Evolutionary conservation across 2,329 filamentous ascomycete species (phyloP), one percentile per base, ranked within the genome.

Genomic region (Cladophialophora exuberans): DNA sequence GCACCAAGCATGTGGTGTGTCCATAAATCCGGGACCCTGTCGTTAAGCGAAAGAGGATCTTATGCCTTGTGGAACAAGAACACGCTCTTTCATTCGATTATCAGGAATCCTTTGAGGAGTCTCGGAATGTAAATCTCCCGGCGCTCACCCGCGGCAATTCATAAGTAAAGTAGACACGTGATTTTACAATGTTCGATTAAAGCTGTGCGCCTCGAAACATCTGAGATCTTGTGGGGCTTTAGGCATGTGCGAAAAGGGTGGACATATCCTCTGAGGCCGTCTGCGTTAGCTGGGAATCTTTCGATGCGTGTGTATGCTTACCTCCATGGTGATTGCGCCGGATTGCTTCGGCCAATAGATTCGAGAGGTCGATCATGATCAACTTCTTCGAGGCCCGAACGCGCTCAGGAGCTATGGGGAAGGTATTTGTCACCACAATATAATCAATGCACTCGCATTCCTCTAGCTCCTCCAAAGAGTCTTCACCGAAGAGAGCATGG

Each of bases 261-360:
- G 76, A 77, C 62, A 79, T 77, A 64, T 73, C 78, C 62, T 64
- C 65, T 51, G 51, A 33, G 46, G 44, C 59, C 64, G 64, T 66
- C 65, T 60, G 54, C 61, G 41, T 53, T 28, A 59, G 56, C 35
- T 18, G 22, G 7, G 11, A 26, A 6, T 28, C 13, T 11, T 11
- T 3, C 25, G 28, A 23, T 28, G 83, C 67, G 90, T 88, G 61
- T 87, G 87, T 31, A 76, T n/a, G n/a, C 74, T 73, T 76, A 71
- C 97, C 93, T 72, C 94, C 94, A 68, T 97, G 94, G 72, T 99
- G 93, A 70, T 97, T 97, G 66, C 94, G 85, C 66, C 94, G 84
- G 65, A 99, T 97, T 46, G 92, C 91, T 74, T 99, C 94, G 3
- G 91, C 84, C 35, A 99, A 79, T 47, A 99, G 78, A 68, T 87